Base-by-base conservation (phyloP, 1,284 basidiomycete species). In the Leccinum fuscescens region DNA sequence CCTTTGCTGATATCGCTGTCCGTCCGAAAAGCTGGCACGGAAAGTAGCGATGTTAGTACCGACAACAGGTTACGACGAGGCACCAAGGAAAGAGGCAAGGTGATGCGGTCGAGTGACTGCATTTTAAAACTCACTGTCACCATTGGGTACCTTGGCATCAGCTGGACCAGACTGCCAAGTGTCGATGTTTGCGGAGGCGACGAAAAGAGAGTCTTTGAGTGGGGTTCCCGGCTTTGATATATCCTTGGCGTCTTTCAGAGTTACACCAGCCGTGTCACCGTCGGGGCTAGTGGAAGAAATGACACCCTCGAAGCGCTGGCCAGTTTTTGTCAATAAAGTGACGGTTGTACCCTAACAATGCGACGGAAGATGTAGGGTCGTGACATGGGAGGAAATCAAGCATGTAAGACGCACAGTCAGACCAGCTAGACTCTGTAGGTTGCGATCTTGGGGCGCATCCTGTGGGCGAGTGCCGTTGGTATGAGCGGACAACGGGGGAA, bases 1-100 rank as follows among this genome's bases (percentile, higher is more conserved):
- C 80, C 82, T 65, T 82, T 82, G 66, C 86, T 87, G 69, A 97
- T 96, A 67, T 96, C 94, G 17, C 86, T 81, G 72, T 97, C 94
- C 29, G 93, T 97, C 66, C 90, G 85, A 82, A 97, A 96, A 39
- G 84, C 93, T 91, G 62, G 31, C 20, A 61, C 20, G 48, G 42
- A 59, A 69, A 58, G 17, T 57, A 51, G 22, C 29, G 15, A 39
- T 35, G 65, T 74, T 29, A 72, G 61, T 17, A 58, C 31, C 59
- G 33, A 56, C 15, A 29, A n/a, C 46, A 17, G 46, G 33, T 22
- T 8, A 48, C 35, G 35, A 52, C 12, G 17, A 51, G 33, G 22
- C 39, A n/a, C 11, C 54, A 15, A 56, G 11, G 33, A 27, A 59
- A 46, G 42, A 60, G 8, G 35, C 5, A 27, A 11, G 2, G 15